Evolutionary conservation across 2,329 filamentous ascomycete species (phyloP).

Genomic region (Sordariomycetes sp.): DNA sequence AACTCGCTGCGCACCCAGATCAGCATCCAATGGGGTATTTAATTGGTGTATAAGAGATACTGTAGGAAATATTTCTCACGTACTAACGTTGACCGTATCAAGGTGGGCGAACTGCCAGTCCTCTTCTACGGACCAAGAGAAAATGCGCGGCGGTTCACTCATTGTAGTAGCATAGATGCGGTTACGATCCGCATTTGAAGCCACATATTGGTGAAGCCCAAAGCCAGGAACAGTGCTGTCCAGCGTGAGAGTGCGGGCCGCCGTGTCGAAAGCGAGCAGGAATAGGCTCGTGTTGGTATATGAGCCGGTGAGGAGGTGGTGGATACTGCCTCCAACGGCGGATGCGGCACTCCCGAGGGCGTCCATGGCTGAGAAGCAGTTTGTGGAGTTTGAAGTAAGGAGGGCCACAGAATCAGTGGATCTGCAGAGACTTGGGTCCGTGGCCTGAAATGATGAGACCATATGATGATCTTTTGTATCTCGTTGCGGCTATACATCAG

Average conservation of each 20-base stretch:
- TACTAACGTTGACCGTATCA: background rate
- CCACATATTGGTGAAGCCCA: background rate
- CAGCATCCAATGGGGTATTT: no score
- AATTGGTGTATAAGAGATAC: no score
- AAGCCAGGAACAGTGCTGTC: background rate
- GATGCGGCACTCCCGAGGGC: no score
- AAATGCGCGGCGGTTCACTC: background rate
- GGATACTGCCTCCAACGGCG: no score
- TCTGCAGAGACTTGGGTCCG: no score
- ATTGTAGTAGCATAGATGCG: background rate
- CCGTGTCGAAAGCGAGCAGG: background rate
- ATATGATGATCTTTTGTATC: no score
- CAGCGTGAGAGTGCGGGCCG: background rate
- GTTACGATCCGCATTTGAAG: background rate
- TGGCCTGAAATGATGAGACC: no score
- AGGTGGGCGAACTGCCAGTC: background rate
- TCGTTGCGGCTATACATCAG: no score
- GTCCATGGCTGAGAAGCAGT: no score
- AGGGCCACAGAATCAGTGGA: no score
- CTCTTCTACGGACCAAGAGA: background rate
- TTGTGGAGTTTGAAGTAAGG: no score
- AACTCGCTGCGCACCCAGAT: background rate
- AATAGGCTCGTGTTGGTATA: background rate
- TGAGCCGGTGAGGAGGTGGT: background rate
- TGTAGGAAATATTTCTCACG: background rate